Percentiles rank a stretch among this genome's conserved stretches.
Evolutionary conservation across 2,329 filamentous ascomycete genomes (phyloP).

Genomic region (Pseudonectria buxi): DNA sequence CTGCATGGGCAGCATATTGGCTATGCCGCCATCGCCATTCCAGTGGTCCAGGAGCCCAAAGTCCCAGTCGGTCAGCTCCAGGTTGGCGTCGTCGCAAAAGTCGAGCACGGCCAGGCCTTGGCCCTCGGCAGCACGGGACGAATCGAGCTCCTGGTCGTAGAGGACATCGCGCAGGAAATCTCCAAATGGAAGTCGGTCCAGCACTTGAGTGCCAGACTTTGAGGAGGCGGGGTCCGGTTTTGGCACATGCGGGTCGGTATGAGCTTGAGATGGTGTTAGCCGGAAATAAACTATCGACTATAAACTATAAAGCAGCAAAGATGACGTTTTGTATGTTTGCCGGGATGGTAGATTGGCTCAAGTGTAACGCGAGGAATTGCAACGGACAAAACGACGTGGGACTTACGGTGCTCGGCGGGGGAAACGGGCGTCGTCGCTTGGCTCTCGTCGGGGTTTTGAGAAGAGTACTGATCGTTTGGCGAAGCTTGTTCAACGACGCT

Average conservation of each 20-base stretch:
- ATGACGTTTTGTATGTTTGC: constrained; percentile 2
- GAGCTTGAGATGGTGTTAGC: constrained; percentile 6
- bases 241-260: constrained; percentile 6
- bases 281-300: no score
- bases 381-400: no score
- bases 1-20: constrained; percentile 13
- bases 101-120: constrained; percentile 41
- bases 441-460: constrained; percentile 24
- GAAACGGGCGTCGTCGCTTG: constrained; percentile 31
- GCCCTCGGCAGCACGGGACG: constrained; percentile 29
- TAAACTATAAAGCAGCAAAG: no score
- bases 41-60: constrained; percentile 45
- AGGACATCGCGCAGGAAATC: constrained; percentile 46
- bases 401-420: constrained; percentile 23
- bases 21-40: constrained; percentile 34
- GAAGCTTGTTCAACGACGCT: no score
- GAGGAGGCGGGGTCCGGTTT: constrained; percentile 11
- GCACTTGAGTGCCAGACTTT: constrained; percentile 17
- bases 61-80: constrained; percentile 46
- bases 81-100: constrained; percentile 42
- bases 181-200: constrained; percentile 36
- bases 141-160: constrained; percentile 37
- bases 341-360: no score
- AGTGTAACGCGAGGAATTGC: no score
- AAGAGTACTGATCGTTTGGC: neutral